Evolutionary conservation across 2,329 filamentous ascomycete species (phyloP).

Genomic region (Venturia nashicola): DNA sequence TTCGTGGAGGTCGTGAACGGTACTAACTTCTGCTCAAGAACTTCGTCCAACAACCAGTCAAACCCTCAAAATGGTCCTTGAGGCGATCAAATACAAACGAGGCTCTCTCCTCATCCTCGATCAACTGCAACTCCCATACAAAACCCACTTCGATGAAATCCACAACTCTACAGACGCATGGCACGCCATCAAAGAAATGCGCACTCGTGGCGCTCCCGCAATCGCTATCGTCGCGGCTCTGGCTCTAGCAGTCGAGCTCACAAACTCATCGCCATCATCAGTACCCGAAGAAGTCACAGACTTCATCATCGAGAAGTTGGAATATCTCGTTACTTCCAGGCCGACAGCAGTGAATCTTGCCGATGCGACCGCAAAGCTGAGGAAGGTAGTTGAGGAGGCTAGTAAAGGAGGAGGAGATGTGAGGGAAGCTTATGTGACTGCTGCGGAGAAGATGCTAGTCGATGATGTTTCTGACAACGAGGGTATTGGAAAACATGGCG

Average conservation of each 20-base stretch:
- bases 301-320: conserved; percentile 64
- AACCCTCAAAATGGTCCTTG: conserved; percentile 34
- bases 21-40: no score
- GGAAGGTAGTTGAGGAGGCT: conserved; percentile 43
- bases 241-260: conserved; percentile 73
- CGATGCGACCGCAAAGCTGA: conserved; percentile 77
- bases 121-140: conserved; percentile 71
- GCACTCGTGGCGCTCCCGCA: conserved; percentile 70
- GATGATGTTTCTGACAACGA: conserved; percentile 83
- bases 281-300: conserved; percentile 48
- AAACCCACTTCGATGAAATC: conserved; percentile 65
- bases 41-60: no score
- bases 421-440: conserved; percentile 57
- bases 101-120: conserved; percentile 63
- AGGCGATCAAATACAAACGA: conserved; percentile 65
- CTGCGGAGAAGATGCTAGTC: conserved; percentile 75
- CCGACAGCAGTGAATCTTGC: conserved; percentile 92
- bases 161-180: conserved; percentile 63
- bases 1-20: no score
- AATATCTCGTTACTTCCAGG: conserved; percentile 78
- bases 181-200: conserved; percentile 73
- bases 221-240: conserved; percentile 97
- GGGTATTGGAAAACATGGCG: conserved; percentile 70
- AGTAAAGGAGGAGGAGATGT: conserved; percentile 39
- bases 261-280: conserved; percentile 31